Conservation (phyloP, 169 alveolate species). For the Cryptosporidium ubiquitum region DNA sequence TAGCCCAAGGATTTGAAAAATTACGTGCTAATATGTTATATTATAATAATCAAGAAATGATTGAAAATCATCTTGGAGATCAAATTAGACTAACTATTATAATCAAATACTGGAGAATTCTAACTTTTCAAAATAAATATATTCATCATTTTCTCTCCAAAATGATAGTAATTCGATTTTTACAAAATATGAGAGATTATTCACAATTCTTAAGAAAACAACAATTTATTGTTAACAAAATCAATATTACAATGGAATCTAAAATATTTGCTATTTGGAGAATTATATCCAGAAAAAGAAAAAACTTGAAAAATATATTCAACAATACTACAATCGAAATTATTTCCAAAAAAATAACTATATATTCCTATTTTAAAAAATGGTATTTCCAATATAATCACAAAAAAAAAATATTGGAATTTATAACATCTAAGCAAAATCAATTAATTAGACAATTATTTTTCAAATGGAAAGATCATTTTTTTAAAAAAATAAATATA, state of each 20-base stretch:
- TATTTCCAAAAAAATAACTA: not conserved
- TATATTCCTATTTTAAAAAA: not conserved
- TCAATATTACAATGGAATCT: not conserved
- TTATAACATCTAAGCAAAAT: not conserved
- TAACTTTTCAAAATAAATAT: not conserved
- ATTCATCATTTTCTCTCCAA: not conserved
- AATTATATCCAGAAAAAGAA: not conserved
- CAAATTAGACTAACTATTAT: not conserved
- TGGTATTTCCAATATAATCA: not conserved
- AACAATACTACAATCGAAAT: not conserved
- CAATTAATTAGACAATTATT: not conserved
- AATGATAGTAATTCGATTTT: not conserved
- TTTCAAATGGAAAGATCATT: not conserved
- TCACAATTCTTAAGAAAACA: not conserved
- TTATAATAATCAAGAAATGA: not conserved
- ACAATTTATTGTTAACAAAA: not conserved
- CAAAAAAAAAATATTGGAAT: not conserved
- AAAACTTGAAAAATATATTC: not conserved
- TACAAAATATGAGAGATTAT: not conserved
- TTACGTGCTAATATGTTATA: constrained; percentile 1
- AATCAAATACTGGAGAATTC: constrained; percentile 11
- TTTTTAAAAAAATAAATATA: not conserved
- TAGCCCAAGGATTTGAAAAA: not conserved
- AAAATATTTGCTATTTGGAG: not conserved
- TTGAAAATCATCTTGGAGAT: not conserved